Conservation (phyloP, 2,329 filamentous ascomycete species). For the Dothistroma pini region DNA sequence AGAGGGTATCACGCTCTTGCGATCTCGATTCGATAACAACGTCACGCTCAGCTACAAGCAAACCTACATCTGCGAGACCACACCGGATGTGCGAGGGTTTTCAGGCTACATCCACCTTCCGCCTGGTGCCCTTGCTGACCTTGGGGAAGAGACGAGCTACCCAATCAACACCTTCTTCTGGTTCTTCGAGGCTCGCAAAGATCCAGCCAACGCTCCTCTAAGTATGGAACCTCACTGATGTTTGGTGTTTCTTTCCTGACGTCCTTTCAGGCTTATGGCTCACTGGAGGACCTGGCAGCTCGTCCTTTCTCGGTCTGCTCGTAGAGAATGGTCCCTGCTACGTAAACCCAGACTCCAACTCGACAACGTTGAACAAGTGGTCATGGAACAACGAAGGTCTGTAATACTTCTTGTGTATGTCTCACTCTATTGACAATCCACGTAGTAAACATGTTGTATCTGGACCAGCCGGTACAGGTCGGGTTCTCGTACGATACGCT, state of each 20-base stretch:
- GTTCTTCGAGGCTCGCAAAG: conserved; percentile 51
- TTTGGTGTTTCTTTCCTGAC: too few relatives aligned
- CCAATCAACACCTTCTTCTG: conserved; percentile 13
- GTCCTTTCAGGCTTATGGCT: conserved; percentile 49
- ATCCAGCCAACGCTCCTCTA: conserved; percentile 45
- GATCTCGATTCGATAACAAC: conserved; percentile 10
- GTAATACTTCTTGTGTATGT: too few relatives aligned
- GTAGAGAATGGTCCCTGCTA: conserved; percentile 53
- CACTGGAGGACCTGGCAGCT: conserved; percentile 46
- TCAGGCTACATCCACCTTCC: conserved; percentile 56
- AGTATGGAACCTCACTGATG: too few relatives aligned
- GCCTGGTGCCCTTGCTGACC: conserved; percentile 1
- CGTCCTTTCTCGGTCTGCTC: conserved; percentile 48
- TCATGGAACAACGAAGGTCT: conserved; percentile 57
- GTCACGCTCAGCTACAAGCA: conserved; percentile 22
- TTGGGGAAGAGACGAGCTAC: conserved; percentile 4
- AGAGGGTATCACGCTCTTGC: conserved; percentile 9
- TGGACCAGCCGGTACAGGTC: conserved; percentile 60
- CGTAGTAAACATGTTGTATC: conserved; percentile 52
- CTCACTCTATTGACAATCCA: too few relatives aligned
- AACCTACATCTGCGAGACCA: conserved; percentile 52
- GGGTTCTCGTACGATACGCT: conserved; percentile 49
- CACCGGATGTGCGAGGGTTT: conserved; percentile 54
- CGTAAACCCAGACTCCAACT: conserved; percentile 52
- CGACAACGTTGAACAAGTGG: conserved; percentile 51